Evolutionary conservation across 257 asterid genomes (phyloP).

Genomic region (Perilla frutescens): DNA sequence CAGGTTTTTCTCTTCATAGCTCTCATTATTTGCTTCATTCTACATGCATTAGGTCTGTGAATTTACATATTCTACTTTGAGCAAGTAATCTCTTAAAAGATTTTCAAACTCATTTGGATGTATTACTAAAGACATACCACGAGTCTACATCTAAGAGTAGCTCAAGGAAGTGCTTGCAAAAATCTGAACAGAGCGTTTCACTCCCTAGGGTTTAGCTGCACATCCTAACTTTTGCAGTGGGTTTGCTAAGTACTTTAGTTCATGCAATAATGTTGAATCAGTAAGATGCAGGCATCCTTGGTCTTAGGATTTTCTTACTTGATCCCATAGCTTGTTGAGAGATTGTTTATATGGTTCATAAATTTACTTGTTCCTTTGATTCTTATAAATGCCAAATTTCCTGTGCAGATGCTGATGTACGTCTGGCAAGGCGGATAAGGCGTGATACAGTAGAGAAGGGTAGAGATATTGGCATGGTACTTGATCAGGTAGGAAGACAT

Average conservation of each 20-base stretch:
- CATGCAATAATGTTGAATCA: conserved; percentile 23
- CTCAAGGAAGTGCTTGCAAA: conserved; percentile 28
- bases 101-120: neutral
- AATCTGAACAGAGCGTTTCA: conserved; percentile 10
- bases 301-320: neutral
- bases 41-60: conserved; percentile 9
- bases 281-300: conserved; percentile 4
- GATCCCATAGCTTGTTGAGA: conserved; percentile 8
- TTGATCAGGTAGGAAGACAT: conserved; percentile 78
- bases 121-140: neutral
- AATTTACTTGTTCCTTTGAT: conserved; percentile 35
- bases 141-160: conserved; percentile 19
- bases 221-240: conserved; percentile 2
- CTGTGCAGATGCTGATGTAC: conserved; percentile 98
- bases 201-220: conserved; percentile 22
- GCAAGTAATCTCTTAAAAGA: conserved; percentile 6
- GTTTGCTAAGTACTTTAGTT: conserved; percentile 3
- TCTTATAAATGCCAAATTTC: conserved; percentile 45
- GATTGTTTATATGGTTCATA: conserved; percentile 27
- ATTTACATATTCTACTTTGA: conserved; percentile 7
- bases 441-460: conserved; percentile 95
- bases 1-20: conserved; percentile 65
- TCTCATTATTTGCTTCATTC: conserved; percentile 25
- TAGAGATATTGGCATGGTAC: conserved; percentile 84
- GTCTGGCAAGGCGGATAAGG: conserved; percentile 94